Evolutionary conservation across 805 yeast genomes (phyloP).

Genomic region (Candida berthetii): DNA sequence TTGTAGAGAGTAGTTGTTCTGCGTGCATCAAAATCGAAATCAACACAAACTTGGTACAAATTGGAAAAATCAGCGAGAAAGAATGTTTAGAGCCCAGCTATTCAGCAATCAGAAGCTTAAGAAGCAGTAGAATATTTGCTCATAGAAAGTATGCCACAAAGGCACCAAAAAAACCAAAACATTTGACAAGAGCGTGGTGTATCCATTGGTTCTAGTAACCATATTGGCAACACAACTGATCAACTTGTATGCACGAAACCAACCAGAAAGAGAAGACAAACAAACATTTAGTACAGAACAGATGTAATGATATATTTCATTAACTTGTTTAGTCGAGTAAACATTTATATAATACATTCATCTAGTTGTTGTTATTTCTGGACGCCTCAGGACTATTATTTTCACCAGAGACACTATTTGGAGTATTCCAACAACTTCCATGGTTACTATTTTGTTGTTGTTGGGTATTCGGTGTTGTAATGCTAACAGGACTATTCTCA

Average conservation of each 20-base stretch:
- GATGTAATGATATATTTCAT: neutral
- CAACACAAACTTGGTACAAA: too few species aligned
- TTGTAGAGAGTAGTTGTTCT: too few species aligned
- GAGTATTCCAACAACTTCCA: neutral
- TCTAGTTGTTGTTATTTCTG: neutral
- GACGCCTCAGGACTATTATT: neutral
- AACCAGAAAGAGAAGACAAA: too few species aligned
- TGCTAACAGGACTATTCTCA: conserved; percentile 2
- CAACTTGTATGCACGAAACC: conserved; percentile 21
- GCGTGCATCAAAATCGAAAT: too few species aligned
- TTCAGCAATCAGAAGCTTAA: neutral
- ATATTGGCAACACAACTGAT: conserved; percentile 41
- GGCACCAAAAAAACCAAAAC: conserved; percentile 4
- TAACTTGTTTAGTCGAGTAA: conserved; percentile 3
- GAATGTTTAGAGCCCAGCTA: too few species aligned
- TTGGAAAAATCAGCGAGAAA: too few species aligned
- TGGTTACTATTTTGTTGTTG: neutral
- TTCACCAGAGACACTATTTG: neutral
- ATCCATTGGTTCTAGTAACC: conserved; percentile 35
- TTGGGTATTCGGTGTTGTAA: neutral
- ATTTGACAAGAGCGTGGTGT: conserved; percentile 27
- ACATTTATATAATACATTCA: neutral
- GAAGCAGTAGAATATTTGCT: neutral
- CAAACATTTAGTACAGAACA: neutral
- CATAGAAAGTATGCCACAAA: neutral